Evolutionary conservation across 768 basidiomycete genomes (phyloP).

Genomic region (Pseudohyphozyma bogoriensis): DNA sequence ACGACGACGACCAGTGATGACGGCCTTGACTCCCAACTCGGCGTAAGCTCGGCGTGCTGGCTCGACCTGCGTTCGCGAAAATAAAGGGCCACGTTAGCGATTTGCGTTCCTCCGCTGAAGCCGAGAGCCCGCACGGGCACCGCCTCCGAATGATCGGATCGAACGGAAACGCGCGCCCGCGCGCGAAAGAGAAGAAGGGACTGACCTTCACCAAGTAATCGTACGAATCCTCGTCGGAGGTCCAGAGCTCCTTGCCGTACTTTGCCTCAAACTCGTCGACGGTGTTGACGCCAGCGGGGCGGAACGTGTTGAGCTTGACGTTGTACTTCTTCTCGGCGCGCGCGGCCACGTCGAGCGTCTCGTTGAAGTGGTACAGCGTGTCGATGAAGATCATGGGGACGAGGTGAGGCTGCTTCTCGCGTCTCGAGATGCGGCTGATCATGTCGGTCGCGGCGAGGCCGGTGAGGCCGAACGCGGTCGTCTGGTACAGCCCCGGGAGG

Average conservation of each 20-base stretch:
- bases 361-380: constrained; percentile 87
- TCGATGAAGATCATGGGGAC: constrained; percentile 87
- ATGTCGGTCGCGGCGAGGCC: constrained; percentile 90
- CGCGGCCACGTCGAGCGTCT: constrained; percentile 80
- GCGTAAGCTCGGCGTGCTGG: constrained; percentile 81
- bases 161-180: neutral
- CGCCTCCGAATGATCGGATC: too few relatives aligned
- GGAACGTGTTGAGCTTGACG: constrained; percentile 64
- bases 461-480: constrained; percentile 92
- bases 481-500: constrained; percentile 74
- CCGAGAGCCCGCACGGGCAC: too few relatives aligned
- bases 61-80: constrained; percentile 57
- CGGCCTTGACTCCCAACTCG: constrained; percentile 62
- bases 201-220: constrained; percentile 84
- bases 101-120: too few relatives aligned
- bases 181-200: neutral
- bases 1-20: constrained; percentile 89
- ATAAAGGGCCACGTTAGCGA: neutral
- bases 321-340: constrained; percentile 67
- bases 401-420: constrained; percentile 24
- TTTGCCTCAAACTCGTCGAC: constrained; percentile 65
- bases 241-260: constrained; percentile 76
- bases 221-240: constrained; percentile 72
- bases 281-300: constrained; percentile 59
- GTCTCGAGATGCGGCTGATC: constrained; percentile 54